Evolutionary conservation across 768 basidiomycete species (phyloP), one percentile per base, ranked within the genome.

Genomic region (Pisolithus microcarpus): DNA sequence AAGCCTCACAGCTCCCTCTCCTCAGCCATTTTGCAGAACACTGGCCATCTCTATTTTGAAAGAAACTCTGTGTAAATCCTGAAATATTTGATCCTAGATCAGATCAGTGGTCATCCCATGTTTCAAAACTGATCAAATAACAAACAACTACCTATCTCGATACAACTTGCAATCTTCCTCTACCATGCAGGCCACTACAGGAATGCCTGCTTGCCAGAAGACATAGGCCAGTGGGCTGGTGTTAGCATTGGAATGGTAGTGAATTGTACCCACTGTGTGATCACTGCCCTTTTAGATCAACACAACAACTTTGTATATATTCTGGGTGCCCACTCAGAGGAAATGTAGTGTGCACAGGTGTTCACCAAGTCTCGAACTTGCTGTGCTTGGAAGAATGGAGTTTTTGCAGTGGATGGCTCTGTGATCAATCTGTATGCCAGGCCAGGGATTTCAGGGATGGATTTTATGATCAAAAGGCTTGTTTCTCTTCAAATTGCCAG

Each of bases 171-270:
- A 30, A 30, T 30, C 28, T 30, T 30, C 28, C 28, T 30, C 28
- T 30, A 30, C 28, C 6, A 7, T 9, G 8, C 28, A 30, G 28
- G 28, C 28, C 28, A 30, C 28, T 30, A 30, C 7, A 7, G 28
- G 28, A 30, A 30, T 30, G 28, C 8, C 1, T 30, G 28, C 28
- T 30, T 7, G 6, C 45, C 52, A 5, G 46, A 57, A 37, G 57
- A 60, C 52, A 44, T 61, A 30, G 56, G 56, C 21, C 30, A 46
- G 9, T 30, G 42, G 19, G 56, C 58, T 38, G 58, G 60, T 18
- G 34, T 36, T 38, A 47, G 50, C 39, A 44, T 63, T 49, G 53
- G 59, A 11, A 48, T 50, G n/a, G 50, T 58, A 6, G 34, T 37
- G 8, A 57, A 60, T 53, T 47, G 55, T 16, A 39, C 7, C 18